A percentile compares a stretch with the other conserved stretches of the same genome.
These are phyloP conservation scores for Vicia sativa DNA, from an alignment of 306 rosid species.

Conservation along the genomic window DNA sequence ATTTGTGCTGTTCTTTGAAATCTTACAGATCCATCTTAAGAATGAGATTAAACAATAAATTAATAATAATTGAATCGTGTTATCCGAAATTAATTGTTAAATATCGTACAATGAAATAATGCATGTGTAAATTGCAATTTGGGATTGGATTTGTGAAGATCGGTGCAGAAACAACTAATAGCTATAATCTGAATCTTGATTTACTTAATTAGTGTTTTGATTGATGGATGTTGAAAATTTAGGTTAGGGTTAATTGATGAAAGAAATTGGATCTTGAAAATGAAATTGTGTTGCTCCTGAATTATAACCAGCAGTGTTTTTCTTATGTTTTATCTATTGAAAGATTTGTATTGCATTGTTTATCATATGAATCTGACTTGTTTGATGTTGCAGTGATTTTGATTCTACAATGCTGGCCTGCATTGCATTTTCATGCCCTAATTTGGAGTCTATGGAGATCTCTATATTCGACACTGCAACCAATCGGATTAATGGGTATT, in stretches of 20 bases:
- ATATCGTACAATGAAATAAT: background rate
- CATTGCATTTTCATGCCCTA: constrained; percentile 93
- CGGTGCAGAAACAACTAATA: background rate
- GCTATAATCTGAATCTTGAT: constrained; percentile 23
- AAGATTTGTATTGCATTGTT: constrained; percentile 6
- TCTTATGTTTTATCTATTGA: background rate
- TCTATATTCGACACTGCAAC: constrained; percentile 46
- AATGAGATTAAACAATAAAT: constrained; percentile 27
- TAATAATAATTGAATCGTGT: background rate
- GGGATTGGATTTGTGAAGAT: constrained; percentile 37
- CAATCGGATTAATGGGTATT: constrained; percentile 92
- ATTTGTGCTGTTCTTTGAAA: constrained; percentile 28
- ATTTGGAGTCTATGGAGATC: constrained; percentile 79
- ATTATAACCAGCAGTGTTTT: background rate
- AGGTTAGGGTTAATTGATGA: background rate
- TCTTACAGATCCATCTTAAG: constrained; percentile 44
- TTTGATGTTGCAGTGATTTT: constrained; percentile 64
- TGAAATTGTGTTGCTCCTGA: background rate
- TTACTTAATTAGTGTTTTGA: background rate
- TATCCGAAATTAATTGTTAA: background rate
- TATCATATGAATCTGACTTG: constrained; percentile 1
- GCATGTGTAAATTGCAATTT: constrained; percentile 25
- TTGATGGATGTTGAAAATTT: background rate
- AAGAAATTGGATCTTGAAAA: background rate
- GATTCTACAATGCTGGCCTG: constrained; percentile 96